Base-by-base conservation (phyloP, 306 rosid species). In the Astragalus glycyphyllos region DNA sequence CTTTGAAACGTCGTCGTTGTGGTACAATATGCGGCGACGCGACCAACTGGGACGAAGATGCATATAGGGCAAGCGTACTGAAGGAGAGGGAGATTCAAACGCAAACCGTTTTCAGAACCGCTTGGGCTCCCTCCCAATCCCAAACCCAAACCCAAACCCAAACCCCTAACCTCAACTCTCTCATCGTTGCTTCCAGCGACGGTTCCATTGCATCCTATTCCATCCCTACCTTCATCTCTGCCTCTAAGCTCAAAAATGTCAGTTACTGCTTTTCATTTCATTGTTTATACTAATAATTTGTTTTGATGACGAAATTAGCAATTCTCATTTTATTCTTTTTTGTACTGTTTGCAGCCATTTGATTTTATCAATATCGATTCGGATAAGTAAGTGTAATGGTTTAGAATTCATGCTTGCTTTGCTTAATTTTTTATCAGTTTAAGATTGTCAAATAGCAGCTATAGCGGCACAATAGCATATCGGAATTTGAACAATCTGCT, bases 41-140 rank as follows among this genome's bases (percentile, higher is more conserved):
- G 16, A 93, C 86, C 13, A 87, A 80, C 82, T 93, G 98, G 98
- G 88, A 90, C 84, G 97, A 93, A 80, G 82, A 86, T 48, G 79
- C 71, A 7, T 93, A 93, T 85, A 84, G 90, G 34, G 96, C 86
- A 81, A 65, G 66, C 77, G 78, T 93, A 20, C 47, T 84, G 16
- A 87, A 87, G 70, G 94, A 93, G 56, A 72, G 88, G 38, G 94
- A 90, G 54, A 83, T 88, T 35, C 89, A 84, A 71, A 90, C 92
- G 13, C 94, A 92, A 80, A 93, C 96, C 12, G 90, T 93, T 69
- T 93, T 90, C 84, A 67, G 98, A 77, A 93, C 94, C 34, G 84
- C 86, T 5, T 93, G 98, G 97, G 84, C 89, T 13, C 98, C 96
- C 4, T 56, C 90, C 9, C 76, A 6, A 5, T 58, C 65, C 14